phyloP scores from a whole-genome alignment of 257 asterid genomes.

The Nicotiana noctiflora region DNA sequence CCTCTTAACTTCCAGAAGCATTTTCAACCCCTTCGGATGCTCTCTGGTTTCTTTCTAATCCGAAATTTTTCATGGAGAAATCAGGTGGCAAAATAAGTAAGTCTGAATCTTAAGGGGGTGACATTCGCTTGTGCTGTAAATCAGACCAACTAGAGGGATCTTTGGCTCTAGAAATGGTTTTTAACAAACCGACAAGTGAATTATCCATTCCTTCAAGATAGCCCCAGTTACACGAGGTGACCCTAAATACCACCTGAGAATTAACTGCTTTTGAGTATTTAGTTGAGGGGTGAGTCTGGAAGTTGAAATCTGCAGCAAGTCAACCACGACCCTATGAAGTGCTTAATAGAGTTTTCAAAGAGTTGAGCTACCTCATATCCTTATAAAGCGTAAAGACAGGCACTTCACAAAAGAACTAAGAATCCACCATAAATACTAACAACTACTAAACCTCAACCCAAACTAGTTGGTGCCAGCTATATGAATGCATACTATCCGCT shows the following conservation, averaged over 20 bases:
- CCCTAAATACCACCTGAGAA: not conserved
- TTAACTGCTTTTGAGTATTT: not conserved
- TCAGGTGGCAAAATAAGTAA: not conserved
- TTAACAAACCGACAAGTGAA: not conserved
- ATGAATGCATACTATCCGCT: not conserved
- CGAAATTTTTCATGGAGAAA: not conserved
- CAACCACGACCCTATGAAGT: not conserved
- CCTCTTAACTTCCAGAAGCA: not conserved
- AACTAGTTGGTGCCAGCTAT: not conserved
- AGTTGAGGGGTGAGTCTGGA: not conserved
- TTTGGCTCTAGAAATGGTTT: not conserved
- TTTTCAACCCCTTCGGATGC: not conserved
- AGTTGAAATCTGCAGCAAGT: not conserved
- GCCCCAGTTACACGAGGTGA: not conserved
- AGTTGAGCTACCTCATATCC: not conserved
- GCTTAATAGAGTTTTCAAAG: not conserved
- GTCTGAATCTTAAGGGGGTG: not conserved
- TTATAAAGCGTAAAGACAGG: not conserved
- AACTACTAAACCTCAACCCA: not conserved
- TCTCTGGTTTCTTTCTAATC: not conserved
- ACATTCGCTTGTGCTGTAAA: not conserved
- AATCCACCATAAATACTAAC: not conserved
- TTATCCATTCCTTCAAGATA: not conserved
- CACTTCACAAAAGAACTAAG: not conserved
- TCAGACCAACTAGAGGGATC: not conserved